Percentiles rank a stretch among this genome's conserved stretches.
Conservation (phyloP, 2,329 filamentous ascomycete species). For the Alternaria brassicae region DNA sequence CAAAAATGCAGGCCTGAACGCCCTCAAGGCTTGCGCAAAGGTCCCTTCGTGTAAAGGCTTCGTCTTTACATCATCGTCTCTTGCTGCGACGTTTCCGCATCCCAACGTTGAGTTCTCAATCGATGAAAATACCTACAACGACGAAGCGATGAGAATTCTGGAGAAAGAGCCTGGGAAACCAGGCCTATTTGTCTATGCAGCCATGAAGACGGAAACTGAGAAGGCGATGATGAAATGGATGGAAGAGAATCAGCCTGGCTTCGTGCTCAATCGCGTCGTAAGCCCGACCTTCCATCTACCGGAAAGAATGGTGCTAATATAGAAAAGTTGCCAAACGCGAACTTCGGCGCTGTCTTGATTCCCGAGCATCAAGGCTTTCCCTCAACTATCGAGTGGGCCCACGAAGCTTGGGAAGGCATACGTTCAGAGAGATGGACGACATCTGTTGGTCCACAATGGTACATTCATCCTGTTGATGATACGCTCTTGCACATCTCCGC, state of each 20-base stretch:
- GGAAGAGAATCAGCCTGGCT: constrained; percentile 52
- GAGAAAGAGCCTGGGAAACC: constrained; percentile 25
- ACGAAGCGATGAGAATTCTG: constrained; percentile 43
- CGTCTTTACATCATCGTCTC: constrained; percentile 55
- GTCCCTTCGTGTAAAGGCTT: constrained; percentile 53
- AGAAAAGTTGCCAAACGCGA: constrained; percentile 43
- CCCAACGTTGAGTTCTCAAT: constrained; percentile 47
- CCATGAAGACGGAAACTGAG: constrained; percentile 58
- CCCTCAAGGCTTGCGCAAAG: constrained; percentile 53
- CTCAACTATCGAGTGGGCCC: constrained; percentile 38
- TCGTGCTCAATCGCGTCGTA: constrained; percentile 53
- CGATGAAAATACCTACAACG: constrained; percentile 49
- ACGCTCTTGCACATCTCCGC: constrained; percentile 63
- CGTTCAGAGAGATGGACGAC: constrained; percentile 43
- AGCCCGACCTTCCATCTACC: not conserved
- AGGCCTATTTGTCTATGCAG: constrained; percentile 51
- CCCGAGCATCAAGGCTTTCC: constrained; percentile 45
- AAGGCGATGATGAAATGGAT: constrained; percentile 57
- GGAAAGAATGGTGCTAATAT: not conserved
- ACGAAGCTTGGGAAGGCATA: constrained; percentile 31
- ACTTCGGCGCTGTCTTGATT: constrained; percentile 47
- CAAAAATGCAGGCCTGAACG: constrained; percentile 47
- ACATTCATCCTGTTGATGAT: constrained; percentile 32
- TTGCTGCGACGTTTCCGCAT: constrained; percentile 45
- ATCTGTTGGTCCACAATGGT: constrained; percentile 26